Evolutionary conservation across 805 yeast species (phyloP).

Genomic region (Candida endomychidarum): DNA sequence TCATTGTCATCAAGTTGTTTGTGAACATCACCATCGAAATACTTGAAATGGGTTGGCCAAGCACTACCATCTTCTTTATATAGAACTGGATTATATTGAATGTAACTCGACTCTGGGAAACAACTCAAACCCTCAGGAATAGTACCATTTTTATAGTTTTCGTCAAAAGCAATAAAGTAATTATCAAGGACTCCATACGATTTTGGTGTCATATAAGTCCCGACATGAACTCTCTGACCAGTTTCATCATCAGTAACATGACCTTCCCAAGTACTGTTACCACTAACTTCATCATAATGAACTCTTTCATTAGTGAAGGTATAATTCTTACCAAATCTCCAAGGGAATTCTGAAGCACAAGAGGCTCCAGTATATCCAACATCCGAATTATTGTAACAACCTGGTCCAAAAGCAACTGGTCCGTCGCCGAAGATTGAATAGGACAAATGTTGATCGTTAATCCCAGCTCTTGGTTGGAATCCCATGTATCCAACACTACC

Average conservation of each 20-base stretch:
- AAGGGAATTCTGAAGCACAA: constrained; percentile 10
- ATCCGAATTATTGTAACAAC: too few species aligned
- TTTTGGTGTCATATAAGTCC: constrained; percentile 12
- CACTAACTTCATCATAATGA: constrained; percentile 1
- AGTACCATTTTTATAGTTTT: constrained; percentile 5
- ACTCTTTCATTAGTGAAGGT: constrained; percentile 9
- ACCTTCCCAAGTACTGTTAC: constrained; percentile 15
- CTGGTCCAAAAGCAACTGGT: constrained; percentile 9
- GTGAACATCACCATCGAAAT: too few species aligned
- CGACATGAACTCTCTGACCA: constrained; percentile 6
- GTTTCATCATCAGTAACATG: constrained; percentile 11
- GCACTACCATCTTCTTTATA: constrained; percentile 8
- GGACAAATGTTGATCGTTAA: constrained; percentile 11
- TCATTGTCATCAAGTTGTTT: too few species aligned
- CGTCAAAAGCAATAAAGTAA: constrained; percentile 6
- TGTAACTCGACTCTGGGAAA: constrained; percentile 8
- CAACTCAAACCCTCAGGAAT: background rate
- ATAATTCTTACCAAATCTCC: constrained; percentile 14
- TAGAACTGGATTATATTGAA: constrained; percentile 10
- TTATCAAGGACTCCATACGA: constrained; percentile 7
- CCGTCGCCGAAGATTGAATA: constrained; percentile 14
- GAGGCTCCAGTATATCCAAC: constrained; percentile 16
- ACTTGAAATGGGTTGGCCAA: too few species aligned
- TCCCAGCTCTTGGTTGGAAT: constrained; percentile 13
- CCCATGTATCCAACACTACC: constrained; percentile 14